Conservation (phyloP, 179 eudicot genomes). For the Silene coronaria region DNA sequence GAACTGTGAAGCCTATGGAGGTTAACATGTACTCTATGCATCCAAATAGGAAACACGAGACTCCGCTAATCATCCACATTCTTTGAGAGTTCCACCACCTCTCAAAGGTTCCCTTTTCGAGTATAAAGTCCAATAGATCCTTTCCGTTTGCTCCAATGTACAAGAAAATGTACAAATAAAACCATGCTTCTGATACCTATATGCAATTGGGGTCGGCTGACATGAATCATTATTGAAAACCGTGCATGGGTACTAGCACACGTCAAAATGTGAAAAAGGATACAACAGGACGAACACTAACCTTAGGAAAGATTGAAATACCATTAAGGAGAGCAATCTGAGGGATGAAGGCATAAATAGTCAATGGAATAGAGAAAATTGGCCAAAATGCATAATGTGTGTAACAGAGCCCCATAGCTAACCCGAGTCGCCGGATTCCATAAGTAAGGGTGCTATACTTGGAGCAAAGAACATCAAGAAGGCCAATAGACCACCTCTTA, state of each 20-base stretch:
- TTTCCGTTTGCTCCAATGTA: conserved; percentile 53
- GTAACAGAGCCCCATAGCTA: conserved; percentile 42
- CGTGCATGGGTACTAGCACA: too few species aligned
- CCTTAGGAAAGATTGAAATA: conserved; percentile 59
- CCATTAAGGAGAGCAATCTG: conserved; percentile 56
- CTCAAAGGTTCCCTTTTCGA: conserved; percentile 39
- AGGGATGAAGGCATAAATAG: conserved; percentile 62
- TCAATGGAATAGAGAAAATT: conserved; percentile 44
- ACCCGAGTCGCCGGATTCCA: conserved; percentile 36
- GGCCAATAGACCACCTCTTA: conserved; percentile 65
- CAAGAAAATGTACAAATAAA: conserved; percentile 45
- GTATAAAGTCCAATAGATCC: conserved; percentile 49
- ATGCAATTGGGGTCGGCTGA: too few species aligned
- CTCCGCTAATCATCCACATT: conserved; percentile 60
- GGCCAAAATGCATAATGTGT: conserved; percentile 45
- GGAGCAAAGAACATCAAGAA: conserved; percentile 42
- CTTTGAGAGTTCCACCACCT: conserved; percentile 85
- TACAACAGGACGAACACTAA: too few species aligned
- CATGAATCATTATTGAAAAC: too few species aligned
- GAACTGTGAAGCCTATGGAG: conserved; percentile 38
- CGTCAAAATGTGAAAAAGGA: too few species aligned
- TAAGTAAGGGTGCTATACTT: conserved; percentile 26
- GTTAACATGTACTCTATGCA: conserved; percentile 35
- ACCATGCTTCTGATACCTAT: conserved; percentile 38
- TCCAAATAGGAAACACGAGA: conserved; percentile 48